A percentile compares a stretch with the other conserved stretches of the same genome.
Conservation (phyloP, 768 basidiomycete species). For the Sarcomyxa edulis region DNA sequence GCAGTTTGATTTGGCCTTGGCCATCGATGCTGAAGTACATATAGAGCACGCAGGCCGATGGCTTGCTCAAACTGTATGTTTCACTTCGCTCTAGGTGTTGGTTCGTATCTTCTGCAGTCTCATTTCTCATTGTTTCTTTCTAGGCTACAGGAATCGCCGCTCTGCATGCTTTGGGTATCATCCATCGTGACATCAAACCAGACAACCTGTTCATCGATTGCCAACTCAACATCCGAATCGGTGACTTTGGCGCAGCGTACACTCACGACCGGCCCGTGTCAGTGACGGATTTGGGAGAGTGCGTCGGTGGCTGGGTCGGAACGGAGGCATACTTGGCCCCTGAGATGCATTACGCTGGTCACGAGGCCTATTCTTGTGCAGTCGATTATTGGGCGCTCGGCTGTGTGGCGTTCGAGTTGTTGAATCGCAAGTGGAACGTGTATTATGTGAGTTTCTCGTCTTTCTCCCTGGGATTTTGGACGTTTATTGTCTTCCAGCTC, state of each 20-base stretch:
- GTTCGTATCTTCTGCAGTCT: too few relatives aligned
- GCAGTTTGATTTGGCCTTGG: constrained; percentile 27
- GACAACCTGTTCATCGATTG: constrained; percentile 61
- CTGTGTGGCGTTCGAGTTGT: constrained; percentile 33
- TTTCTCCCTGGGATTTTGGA: neutral
- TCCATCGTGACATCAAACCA: constrained; percentile 67
- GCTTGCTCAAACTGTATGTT: constrained; percentile 33
- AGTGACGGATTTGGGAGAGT: too few relatives aligned
- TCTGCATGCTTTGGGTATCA: constrained; percentile 55
- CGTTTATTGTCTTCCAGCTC: neutral
- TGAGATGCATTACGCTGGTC: constrained; percentile 23
- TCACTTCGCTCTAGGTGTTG: neutral
- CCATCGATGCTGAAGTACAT: constrained; percentile 18
- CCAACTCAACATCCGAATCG: constrained; percentile 31
- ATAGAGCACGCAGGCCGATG: constrained; percentile 28
- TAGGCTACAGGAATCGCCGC: constrained; percentile 35
- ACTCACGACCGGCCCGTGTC: constrained; percentile 12
- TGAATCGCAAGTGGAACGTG: constrained; percentile 19
- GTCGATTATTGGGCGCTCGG: constrained; percentile 41
- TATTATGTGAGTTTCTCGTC: constrained; percentile 16
- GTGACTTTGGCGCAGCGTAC: constrained; percentile 35
- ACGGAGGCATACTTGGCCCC: constrained; percentile 35
- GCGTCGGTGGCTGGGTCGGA: too few relatives aligned
- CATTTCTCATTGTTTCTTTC: neutral
- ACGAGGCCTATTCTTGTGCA: constrained; percentile 20